Base-by-base conservation (phyloP, 1,284 basidiomycete species). In the Pyrrhoderma lamaoense region DNA sequence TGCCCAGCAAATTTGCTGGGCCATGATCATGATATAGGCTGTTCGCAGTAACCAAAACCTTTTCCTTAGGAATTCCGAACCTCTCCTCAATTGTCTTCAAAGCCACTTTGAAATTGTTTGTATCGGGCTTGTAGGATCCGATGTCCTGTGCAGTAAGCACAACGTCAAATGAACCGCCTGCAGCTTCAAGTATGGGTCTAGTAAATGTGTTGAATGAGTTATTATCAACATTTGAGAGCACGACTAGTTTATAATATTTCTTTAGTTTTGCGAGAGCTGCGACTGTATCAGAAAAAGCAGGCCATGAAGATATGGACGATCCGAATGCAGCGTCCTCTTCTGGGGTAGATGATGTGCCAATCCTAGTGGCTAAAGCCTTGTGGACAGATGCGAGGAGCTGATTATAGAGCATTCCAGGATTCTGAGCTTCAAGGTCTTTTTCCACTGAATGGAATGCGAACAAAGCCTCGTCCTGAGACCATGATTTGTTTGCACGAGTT, bases 191-290 rank as follows among this genome's bases (percentile, higher is more conserved):
- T 44, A 72, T 68, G n/a, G 64, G 64, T 39, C 79, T 79, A 1
- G 84, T 86, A 57, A 72, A 67, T 2, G 72, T 66, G 31, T 49
- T 53, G 62, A 86, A 85, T 35, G 81, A 83, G 14, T 61, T 59
- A 49, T 74, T 73, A 59, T 89, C 85, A 58, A 88, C 80, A 64
- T 89, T 88, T 56, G 84, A 86, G 35, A 88, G 71, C 1, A 86
- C 81, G 49, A 80, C 70, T 53, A 88, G 79, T 54, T 79, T 80
- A 67, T 77, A 87, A 59, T 74, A 71, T 53, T 72, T 70, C 31
- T 82, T 72, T 48, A 88, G 75, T 39, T 67, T 65, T 38, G 69
- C 70, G 2, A 89, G 75, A 0, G 84, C 85, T 14, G 67, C 63
- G 54, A 71, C 62, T 4, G 80, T 84, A 63, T 88, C 85, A 0